Evolutionary conservation across 2,329 filamentous ascomycete genomes (phyloP).

Genomic region (Colletotrichum sojae): DNA sequence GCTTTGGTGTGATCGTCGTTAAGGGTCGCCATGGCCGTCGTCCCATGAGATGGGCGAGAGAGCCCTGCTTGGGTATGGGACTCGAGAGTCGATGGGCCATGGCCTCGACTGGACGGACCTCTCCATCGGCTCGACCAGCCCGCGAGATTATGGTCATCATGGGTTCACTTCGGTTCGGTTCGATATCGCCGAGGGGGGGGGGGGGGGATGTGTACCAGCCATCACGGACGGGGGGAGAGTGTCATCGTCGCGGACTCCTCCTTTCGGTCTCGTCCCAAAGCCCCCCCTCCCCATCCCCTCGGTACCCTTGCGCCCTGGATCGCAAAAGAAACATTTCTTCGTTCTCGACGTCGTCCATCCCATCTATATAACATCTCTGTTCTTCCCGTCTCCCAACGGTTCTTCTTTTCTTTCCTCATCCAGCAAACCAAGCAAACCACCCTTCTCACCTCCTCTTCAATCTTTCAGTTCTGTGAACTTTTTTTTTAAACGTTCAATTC

Average conservation of each 20-base stretch:
- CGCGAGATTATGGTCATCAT: neutral
- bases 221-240: conserved; percentile 6
- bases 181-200: neutral
- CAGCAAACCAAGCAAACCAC: conserved; percentile 42
- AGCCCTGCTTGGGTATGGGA: too few relatives aligned
- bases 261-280: conserved; percentile 17
- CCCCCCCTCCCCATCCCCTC: neutral
- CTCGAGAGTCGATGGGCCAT: too few relatives aligned
- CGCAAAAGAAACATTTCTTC: conserved; percentile 27
- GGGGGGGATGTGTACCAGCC: conserved; percentile 1
- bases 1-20: conserved; percentile 38
- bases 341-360: neutral
- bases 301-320: neutral
- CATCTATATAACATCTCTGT: conserved; percentile 30
- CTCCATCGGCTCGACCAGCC: neutral
- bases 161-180: neutral
- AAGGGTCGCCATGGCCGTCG: conserved; percentile 8
- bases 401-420: conserved; percentile 40
- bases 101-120: too few relatives aligned
- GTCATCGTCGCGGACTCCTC: conserved; percentile 30
- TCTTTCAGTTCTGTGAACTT: conserved; percentile 57
- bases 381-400: conserved; percentile 16
- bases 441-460: conserved; percentile 47
- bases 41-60: conserved; percentile 11
- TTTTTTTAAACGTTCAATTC: conserved; percentile 47